Evolutionary conservation across 2,329 filamentous ascomycete genomes (phyloP), one percentile per base, ranked within the genome.

Genomic region (Ceratocystis colombiana): DNA sequence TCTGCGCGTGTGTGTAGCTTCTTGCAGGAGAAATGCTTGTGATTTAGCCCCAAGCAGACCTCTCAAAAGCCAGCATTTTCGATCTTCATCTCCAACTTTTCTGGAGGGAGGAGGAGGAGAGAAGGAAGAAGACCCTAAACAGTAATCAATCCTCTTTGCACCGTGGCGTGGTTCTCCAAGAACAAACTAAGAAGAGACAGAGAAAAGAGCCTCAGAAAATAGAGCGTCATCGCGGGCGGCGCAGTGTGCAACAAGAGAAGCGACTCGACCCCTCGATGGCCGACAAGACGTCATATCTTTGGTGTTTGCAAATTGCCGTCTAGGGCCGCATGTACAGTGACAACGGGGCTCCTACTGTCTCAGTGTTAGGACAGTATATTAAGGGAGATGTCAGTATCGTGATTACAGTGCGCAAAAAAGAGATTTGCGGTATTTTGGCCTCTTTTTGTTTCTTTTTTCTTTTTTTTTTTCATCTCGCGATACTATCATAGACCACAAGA

Each of bases 121-220:
- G 25, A 28, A 55, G 20, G 20, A 55, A 55, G 12, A 55, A 17
- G 50, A 55, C 50, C 22, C 50, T 25, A 55, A 30, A 25, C 20
- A 8, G 25, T 25, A 22, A 55, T 22, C 50, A 20, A 22, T 55
- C 20, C n/a, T 20, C 20, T 55, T 55, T 22, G 17, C 46, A 48
- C 7, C 17, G 17, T 22, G 50, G 50, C 20, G 37, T 41, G 37
- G 37, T 41, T 41, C 37, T 41, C 37, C 37, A 41, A 41, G 37
- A 41, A 41, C 37, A 41, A 41, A 15, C 37, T 15, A 15, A 55
- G 25, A 55, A 55, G 20, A 22, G 12, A 22, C 20, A 25, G 50
- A 55, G 50, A 55, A 55, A 55, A 55, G 50, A 55, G 50, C 50
- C 50, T 55, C 50, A 55, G 50, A 55, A 55, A 55, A 55, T 28